Base-by-base conservation (phyloP, 1,139 yeast genomes). In the Suhomyces maxii region DNA sequence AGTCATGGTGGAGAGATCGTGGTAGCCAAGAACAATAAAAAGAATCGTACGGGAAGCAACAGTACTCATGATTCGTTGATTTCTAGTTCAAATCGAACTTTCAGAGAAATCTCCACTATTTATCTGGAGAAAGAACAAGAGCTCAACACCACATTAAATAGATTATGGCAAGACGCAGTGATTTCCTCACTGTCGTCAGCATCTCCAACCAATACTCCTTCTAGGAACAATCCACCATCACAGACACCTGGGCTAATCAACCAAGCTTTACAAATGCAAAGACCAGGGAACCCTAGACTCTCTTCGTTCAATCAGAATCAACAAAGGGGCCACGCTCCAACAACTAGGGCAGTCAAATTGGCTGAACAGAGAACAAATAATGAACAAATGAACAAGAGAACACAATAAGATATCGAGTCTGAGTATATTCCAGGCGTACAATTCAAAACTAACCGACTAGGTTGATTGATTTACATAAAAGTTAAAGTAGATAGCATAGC, bases 131-230 rank as follows among this genome's bases (percentile, higher is more conserved):
- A 60, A 44, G 73, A 71, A 42, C 59, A 57, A 28, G 76, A 71
- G 42, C 58, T 66, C 23, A 51, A 53, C 25, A 47, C 51, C 31
- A 53, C 61, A 8, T 51, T 75, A 42, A 64, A 65, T 39, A 60
- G 61, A 45, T 52, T 74, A 25, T 75, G 80, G 80, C 78, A 71
- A 48, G 77, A 72, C 18, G 79, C 79, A 2, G 52, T 51, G 6
- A 28, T 49, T 7, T 39, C 52, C 8, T 40, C 52, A 1, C 51
- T 36, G 37, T 42, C 52, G 6, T 37, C 49, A 2, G 36, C 25
- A 26, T 35, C 53, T 4, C 37, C 44, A 3, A 9, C 35, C n/a
- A 33, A 45, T n/a, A 25, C 45, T 2, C 42, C 45, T 6, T 11
- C 37, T 11, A 28, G 36, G 4, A 30, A 30, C 8, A 23, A 39